Percentiles rank a stretch among this genome's conserved stretches.
These are phyloP conservation scores for Ceratobasidium sp. DNA, from an alignment of 1,284 basidiomycete genomes.

Conservation along the genomic window DNA sequence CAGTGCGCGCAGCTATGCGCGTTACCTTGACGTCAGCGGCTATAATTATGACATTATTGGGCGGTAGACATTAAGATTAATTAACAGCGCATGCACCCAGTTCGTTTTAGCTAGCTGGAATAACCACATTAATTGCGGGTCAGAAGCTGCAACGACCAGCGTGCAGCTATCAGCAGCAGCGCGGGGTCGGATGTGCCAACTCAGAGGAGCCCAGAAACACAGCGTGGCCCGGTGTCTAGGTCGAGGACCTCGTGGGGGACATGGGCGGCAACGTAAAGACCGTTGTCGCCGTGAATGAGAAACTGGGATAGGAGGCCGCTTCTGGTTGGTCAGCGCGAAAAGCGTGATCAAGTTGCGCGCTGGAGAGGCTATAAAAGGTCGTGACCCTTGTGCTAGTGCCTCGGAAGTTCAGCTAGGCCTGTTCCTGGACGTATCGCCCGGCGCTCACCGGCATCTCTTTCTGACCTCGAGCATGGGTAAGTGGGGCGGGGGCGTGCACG, in stretches of 20 bases:
- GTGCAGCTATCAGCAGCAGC: too few relatives aligned
- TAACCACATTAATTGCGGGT: too few relatives aligned
- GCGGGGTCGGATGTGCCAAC: conserved; percentile 26
- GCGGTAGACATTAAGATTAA: too few relatives aligned
- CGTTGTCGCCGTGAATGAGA: conserved; percentile 19
- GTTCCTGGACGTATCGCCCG: conserved; percentile 41
- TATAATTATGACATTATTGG: not conserved
- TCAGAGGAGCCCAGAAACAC: conserved; percentile 2
- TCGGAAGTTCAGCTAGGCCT: conserved; percentile 9
- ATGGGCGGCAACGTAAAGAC: conserved; percentile 14
- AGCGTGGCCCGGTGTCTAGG: not conserved
- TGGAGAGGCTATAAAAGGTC: conserved; percentile 23
- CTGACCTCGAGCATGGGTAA: conserved; percentile 32
- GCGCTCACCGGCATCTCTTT: conserved; percentile 27
- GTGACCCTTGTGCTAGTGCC: conserved; percentile 30
- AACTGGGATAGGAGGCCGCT: conserved; percentile 8
- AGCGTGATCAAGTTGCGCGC: not conserved
- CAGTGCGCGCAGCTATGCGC: not conserved
- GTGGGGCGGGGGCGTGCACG: not conserved
- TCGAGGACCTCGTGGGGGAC: conserved; percentile 7
- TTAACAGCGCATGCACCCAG: not conserved
- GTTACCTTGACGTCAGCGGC: conserved; percentile 14
- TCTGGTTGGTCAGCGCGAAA: conserved; percentile 7
- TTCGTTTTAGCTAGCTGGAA: not conserved
- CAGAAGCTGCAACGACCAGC: too few relatives aligned